Evolutionary conservation across 148 eudicot genomes (phyloP), one percentile per base, ranked within the genome.

Genomic region (Nepenthes gracilis): DNA sequence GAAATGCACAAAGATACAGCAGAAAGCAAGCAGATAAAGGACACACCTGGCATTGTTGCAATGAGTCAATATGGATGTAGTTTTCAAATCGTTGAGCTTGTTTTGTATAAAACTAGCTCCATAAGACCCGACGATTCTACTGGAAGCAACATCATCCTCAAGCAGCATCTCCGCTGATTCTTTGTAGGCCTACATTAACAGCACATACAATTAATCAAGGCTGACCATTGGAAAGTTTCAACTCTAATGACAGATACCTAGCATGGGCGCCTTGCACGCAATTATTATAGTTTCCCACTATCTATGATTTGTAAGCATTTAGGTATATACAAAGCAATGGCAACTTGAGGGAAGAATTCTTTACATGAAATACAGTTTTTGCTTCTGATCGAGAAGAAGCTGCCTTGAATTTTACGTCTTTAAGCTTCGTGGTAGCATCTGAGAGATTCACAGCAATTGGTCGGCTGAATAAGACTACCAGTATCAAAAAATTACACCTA

Each of bases 391-490:
- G 74, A 64, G 81, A 61, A 43, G 95, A 70, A 76, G 80, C 86
- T 57, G 86, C 91, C 62, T 80, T 79, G 2, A 56, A 56, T 65
- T 81, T 47, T 14, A 82, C 60, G 43, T 82, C 78, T 59, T 82
- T 76, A 67, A 93, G 92, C 64, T 93, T 93, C 36, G 77, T 76
- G 63, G 83, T 83, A 64, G 99, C 99, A 75, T 93, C 99, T 37
- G 87, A 82, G 61, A 93, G 97, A 77, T 93, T 93, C 54, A 93
- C 99, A 58, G 99, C 99, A 62, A 97, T 93, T 50, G 99, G 99
- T 36, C 97, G 97, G 77, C 99, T 93, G 75, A 64, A 74, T 33
- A 61, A 51, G 2, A 32, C 5, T 32, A 48, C 45, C 33, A 60
- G 36, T 8, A 45, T 32, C 23, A 43, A 53, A 54, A 48, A 43